A percentile compares a stretch with the other conserved stretches of the same genome.
Conservation (phyloP, 2,329 filamentous ascomycete species). For the Stagonosporopsis vannaccii region DNA sequence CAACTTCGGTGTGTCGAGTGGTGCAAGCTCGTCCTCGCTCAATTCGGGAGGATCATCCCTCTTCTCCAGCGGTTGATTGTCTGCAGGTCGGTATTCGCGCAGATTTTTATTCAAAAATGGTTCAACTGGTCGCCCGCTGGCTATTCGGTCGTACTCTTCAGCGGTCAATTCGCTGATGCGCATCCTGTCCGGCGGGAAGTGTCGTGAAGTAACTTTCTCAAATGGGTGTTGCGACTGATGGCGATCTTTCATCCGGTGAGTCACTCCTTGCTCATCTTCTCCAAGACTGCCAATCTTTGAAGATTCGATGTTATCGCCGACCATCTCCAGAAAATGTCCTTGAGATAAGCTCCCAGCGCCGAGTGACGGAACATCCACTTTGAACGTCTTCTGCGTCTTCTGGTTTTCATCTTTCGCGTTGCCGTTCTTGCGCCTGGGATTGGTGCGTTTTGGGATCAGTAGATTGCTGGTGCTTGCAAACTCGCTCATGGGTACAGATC, state of each 20-base stretch:
- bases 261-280: constrained; percentile 25
- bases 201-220: constrained; percentile 11
- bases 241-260: too few species aligned
- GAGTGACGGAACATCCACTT: not conserved
- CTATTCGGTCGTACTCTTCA: not conserved
- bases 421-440: not conserved
- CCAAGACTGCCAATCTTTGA: constrained; percentile 3
- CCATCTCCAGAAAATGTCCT: not conserved
- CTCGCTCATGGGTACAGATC: constrained; percentile 5
- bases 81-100: not conserved
- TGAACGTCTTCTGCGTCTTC: not conserved
- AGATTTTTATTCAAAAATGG: not conserved
- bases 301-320: not conserved
- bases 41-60: not conserved
- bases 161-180: constrained; percentile 34
- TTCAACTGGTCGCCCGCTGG: not conserved
- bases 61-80: not conserved
- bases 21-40: constrained; percentile 30
- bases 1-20: not conserved
- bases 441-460: not conserved
- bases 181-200: constrained; percentile 21
- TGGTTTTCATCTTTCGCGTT: not conserved
- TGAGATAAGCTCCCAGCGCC: not conserved
- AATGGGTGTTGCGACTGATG: not conserved
- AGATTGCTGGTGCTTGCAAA: not conserved